A percentile compares a stretch with the other conserved stretches of the same genome.
These are phyloP conservation scores for Talaromyces sp. DNA, from an alignment of 2,329 filamentous ascomycete species.

Conservation along the genomic window DNA sequence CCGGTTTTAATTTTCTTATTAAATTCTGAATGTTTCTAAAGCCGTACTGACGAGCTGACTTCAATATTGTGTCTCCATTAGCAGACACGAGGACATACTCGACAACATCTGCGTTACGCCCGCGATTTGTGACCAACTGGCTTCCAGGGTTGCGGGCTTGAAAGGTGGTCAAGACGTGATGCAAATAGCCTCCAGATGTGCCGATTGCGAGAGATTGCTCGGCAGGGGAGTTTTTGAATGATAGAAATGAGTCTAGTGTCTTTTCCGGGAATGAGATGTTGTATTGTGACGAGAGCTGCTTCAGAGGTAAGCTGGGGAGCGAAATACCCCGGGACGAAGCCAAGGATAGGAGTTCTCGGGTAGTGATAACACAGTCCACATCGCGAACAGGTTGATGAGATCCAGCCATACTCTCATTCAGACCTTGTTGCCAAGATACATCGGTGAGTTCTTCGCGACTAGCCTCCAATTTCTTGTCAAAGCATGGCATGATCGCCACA, in stretches of 20 bases:
- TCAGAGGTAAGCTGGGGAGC: constrained; percentile 71
- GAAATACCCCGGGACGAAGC: constrained; percentile 77
- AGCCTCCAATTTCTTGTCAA: constrained; percentile 98
- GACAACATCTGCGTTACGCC: constrained; percentile 86
- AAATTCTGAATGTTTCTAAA: constrained; percentile 99
- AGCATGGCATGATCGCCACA: constrained; percentile 95
- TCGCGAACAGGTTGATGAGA: constrained; percentile 65
- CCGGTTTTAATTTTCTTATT: constrained; percentile 85
- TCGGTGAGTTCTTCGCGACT: constrained; percentile 91
- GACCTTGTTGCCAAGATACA: constrained; percentile 61
- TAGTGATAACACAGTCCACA: constrained; percentile 97
- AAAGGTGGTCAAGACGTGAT: constrained; percentile 78
- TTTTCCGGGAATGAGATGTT: constrained; percentile 71
- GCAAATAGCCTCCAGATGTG: constrained; percentile 84
- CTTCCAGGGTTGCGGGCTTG: constrained; percentile 72
- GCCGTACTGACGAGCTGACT: constrained; percentile 89
- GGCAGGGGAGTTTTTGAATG: constrained; percentile 53
- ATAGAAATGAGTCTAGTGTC: constrained; percentile 72
- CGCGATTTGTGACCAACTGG: constrained; percentile 69
- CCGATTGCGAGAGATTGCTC: constrained; percentile 62
- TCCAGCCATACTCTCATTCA: constrained; percentile 40
- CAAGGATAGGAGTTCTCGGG: constrained; percentile 88
- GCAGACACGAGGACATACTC: constrained; percentile 72
- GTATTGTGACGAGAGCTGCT: constrained; percentile 52
- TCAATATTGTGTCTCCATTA: constrained; percentile 65